These are phyloP conservation scores for Hypericum perforatum DNA, from an alignment of 345 rosid genomes.

Conservation along the genomic window DNA sequence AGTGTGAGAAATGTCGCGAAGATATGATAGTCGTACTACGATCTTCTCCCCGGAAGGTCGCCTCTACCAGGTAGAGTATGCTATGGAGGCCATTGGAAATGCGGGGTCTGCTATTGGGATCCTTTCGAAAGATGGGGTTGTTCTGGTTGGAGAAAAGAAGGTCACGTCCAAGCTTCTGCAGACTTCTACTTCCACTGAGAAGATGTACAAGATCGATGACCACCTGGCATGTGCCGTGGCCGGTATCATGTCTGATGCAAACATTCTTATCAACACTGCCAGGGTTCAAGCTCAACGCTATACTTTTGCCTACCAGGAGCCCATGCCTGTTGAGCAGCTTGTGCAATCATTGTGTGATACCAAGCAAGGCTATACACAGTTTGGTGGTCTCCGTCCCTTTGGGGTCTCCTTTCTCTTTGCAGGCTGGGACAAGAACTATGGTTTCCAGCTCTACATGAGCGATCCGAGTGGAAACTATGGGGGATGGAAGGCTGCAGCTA, in stretches of 20 bases:
- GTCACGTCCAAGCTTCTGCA: constrained; percentile 94
- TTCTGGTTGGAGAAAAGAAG: constrained; percentile 91
- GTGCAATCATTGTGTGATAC: constrained; percentile 95
- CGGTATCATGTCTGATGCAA: constrained; percentile 98
- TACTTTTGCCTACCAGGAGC: constrained; percentile 82
- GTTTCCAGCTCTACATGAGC: constrained; percentile 91
- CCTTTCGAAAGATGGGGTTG: constrained; percentile 80
- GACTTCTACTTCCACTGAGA: constrained; percentile 79
- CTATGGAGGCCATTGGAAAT: constrained; percentile 98
- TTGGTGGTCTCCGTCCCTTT: constrained; percentile 94
- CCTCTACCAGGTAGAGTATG: constrained; percentile 95
- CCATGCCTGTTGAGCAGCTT: constrained; percentile 93
- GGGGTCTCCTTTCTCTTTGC: constrained; percentile 92
- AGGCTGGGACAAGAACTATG: constrained; percentile 88
- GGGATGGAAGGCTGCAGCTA: constrained; percentile 95
- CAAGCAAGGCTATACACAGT: constrained; percentile 93
- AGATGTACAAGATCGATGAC: constrained; percentile 97
- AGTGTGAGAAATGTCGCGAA: constrained; percentile 55
- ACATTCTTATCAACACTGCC: constrained; percentile 89
- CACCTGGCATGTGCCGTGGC: constrained; percentile 97
- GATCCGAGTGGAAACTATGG: constrained; percentile 95
- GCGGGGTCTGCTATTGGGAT: constrained; percentile 93
- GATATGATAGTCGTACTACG: constrained; percentile 98
- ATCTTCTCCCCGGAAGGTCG: constrained; percentile 99
- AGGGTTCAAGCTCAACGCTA: constrained; percentile 92